These are phyloP conservation scores for Tillandsia leiboldiana DNA, from an alignment of 176 grass and related monocot genomes.

Conservation along the genomic window DNA sequence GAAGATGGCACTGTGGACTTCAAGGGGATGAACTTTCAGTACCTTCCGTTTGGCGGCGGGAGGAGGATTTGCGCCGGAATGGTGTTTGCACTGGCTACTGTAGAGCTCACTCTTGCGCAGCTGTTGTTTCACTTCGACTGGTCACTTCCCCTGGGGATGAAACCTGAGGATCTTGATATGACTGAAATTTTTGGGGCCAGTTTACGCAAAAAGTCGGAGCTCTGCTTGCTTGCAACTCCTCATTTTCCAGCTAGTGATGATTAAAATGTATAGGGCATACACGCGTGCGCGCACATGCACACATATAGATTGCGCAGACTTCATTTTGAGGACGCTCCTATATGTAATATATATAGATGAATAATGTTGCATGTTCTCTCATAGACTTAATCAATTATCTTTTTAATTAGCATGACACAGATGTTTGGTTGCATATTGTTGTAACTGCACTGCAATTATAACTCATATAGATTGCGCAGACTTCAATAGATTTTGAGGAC, in stretches of 20 bases:
- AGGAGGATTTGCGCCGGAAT: constrained; percentile 43
- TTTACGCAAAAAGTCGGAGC: not conserved
- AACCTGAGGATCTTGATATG: constrained; percentile 25
- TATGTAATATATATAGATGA: too few relatives aligned
- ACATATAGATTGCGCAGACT: too few relatives aligned
- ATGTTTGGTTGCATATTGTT: too few relatives aligned
- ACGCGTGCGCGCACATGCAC: too few relatives aligned
- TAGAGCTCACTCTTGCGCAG: constrained; percentile 35
- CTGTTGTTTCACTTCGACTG: constrained; percentile 53
- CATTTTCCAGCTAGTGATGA: not conserved
- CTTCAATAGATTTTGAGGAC: too few relatives aligned
- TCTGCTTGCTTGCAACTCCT: constrained; percentile 6
- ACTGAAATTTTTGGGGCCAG: constrained; percentile 18
- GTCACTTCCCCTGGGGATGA: not conserved
- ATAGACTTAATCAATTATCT: too few relatives aligned
- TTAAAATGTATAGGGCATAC: too few relatives aligned
- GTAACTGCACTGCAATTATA: too few relatives aligned
- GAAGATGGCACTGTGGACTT: constrained; percentile 9
- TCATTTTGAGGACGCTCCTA: too few relatives aligned
- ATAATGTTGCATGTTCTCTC: too few relatives aligned
- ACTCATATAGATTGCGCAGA: too few relatives aligned
- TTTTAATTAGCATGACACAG: too few relatives aligned
- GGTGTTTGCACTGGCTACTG: constrained; percentile 31
- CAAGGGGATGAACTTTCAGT: constrained; percentile 36
- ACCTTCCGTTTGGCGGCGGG: constrained; percentile 33